These are phyloP conservation scores for Blastobotrys robertii DNA, from an alignment of 805 yeast species.

Conservation along the genomic window DNA sequence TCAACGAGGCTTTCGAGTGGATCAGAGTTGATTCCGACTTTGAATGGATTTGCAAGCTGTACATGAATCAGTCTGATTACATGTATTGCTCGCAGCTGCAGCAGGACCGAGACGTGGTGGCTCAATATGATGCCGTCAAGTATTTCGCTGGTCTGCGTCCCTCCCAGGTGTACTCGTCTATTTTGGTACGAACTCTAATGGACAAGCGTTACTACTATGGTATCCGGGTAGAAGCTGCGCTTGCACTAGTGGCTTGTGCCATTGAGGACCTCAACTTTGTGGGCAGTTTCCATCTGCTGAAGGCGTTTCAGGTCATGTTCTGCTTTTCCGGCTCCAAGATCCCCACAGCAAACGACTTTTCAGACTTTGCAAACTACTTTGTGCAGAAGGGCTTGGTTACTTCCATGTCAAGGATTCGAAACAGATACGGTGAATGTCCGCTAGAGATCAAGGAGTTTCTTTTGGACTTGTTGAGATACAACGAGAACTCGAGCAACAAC, in stretches of 20 bases:
- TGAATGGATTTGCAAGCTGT: conserved; percentile 85
- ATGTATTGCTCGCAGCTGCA: conserved; percentile 92
- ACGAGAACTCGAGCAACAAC: conserved; percentile 73
- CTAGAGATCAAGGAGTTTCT: conserved; percentile 49
- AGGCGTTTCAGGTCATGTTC: conserved; percentile 56
- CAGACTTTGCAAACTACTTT: conserved; percentile 57
- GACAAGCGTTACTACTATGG: conserved; percentile 85
- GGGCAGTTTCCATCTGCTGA: conserved; percentile 64
- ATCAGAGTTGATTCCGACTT: conserved; percentile 93
- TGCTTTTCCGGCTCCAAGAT: conserved; percentile 60
- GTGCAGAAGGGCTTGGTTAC: conserved; percentile 59
- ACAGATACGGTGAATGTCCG: conserved; percentile 56
- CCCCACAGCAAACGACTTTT: conserved; percentile 76
- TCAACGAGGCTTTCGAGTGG: conserved; percentile 94
- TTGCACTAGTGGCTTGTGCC: conserved; percentile 62
- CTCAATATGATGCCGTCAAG: conserved; percentile 75
- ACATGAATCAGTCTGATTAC: conserved; percentile 82
- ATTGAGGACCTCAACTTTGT: conserved; percentile 49
- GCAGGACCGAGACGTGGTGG: conserved; percentile 93
- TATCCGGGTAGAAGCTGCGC: conserved; percentile 77
- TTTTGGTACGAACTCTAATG: conserved; percentile 68
- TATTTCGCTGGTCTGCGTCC: conserved; percentile 62
- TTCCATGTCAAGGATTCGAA: conserved; percentile 51
- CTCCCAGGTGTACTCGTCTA: conserved; percentile 57
- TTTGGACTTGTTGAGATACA: conserved; percentile 64